phyloP scores from a whole-genome alignment of 306 rosid genomes.

The Geum urbanum region DNA sequence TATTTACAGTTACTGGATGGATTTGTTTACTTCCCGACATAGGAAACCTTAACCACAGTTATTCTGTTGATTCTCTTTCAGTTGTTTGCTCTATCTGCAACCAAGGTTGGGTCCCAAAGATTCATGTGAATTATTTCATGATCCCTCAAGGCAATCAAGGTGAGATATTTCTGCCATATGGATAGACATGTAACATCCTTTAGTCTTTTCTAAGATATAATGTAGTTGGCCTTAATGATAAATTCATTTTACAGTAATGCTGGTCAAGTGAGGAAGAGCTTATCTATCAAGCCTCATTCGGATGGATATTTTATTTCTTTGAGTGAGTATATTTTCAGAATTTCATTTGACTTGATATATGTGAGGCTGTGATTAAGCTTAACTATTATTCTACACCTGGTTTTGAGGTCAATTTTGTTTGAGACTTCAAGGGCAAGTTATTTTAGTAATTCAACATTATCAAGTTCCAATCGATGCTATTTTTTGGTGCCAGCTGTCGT shows the following conservation, averaged over 20 bases:
- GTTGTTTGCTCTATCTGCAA: conserved; percentile 70
- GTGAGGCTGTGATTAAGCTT: neutral
- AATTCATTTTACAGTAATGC: conserved; percentile 62
- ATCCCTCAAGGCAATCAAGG: conserved; percentile 87
- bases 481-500: conserved; percentile 57
- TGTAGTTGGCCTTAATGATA: conserved; percentile 25
- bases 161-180: conserved; percentile 27
- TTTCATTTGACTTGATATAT: neutral
- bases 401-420: neutral
- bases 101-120: conserved; percentile 83
- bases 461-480: neutral
- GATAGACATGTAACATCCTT: neutral
- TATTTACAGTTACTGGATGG: neutral
- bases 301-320: conserved; percentile 70
- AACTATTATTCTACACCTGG: neutral
- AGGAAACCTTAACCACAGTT: neutral
- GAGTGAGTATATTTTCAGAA: conserved; percentile 45
- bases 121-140: conserved; percentile 90
- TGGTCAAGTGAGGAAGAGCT: conserved; percentile 90
- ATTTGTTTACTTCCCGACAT: neutral
- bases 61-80: conserved; percentile 29
- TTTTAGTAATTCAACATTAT: too few species aligned
- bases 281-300: conserved; percentile 68
- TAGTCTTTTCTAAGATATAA: neutral
- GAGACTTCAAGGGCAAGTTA: too few species aligned